Conservation (phyloP, 192 early-diverging fungal genomes). For the Backusella mclennaniae region DNA sequence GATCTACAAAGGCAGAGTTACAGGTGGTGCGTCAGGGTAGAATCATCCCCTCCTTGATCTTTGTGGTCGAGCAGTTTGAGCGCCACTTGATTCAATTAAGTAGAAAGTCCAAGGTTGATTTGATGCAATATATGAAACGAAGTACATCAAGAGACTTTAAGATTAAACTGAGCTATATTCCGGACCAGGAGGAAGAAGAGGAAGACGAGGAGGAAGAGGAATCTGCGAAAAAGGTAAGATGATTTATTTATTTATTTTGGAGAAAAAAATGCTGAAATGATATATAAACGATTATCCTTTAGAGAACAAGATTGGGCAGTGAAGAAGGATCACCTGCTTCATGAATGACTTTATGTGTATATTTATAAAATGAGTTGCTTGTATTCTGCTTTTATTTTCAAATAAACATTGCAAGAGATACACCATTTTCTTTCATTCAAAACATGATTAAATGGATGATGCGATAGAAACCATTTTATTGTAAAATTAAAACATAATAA, state of each 20-base stretch:
- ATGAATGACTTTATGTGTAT: neutral
- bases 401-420: too few species aligned
- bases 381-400: too few species aligned
- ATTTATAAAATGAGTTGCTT: too few species aligned
- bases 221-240: neutral
- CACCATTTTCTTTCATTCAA: too few species aligned
- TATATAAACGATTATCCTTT: neutral
- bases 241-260: neutral
- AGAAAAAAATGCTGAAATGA: too few species aligned
- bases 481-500: too few species aligned
- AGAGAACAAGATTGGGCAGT: neutral
- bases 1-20: constrained; percentile 42
- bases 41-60: constrained; percentile 71
- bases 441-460: too few species aligned
- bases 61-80: constrained; percentile 75
- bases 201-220: neutral
- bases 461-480: too few species aligned
- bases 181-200: neutral
- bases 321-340: neutral
- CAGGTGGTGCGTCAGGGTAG: constrained; percentile 70
- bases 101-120: constrained; percentile 65
- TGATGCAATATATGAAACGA: constrained; percentile 75
- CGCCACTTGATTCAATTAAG: constrained; percentile 66
- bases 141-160: constrained; percentile 80
- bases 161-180: constrained; percentile 54